These are phyloP conservation scores for Dactylorhiza incarnata DNA, from an alignment of 106 monocot genomes.

Conservation along the genomic window DNA sequence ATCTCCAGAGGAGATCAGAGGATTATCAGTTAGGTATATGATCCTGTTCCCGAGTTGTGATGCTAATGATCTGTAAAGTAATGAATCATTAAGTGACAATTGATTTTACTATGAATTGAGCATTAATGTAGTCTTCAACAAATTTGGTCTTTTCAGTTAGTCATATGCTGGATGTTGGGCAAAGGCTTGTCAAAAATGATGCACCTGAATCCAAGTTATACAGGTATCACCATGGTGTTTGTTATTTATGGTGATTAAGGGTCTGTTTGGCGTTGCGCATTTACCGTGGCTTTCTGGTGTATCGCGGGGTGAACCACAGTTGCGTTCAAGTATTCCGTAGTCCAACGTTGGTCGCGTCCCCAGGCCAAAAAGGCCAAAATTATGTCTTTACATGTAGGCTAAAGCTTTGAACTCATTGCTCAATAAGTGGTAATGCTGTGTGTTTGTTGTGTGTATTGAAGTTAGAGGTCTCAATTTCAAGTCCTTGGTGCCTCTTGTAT, in stretches of 20 bases:
- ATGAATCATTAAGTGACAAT: not conserved
- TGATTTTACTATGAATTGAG: not conserved
- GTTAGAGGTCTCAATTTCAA: not conserved
- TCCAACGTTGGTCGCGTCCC: too few species aligned
- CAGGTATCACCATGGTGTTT: constrained; percentile 23
- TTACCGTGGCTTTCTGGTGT: too few species aligned
- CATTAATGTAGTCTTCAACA: not conserved
- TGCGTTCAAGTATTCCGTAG: too few species aligned
- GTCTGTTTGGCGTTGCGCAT: not conserved
- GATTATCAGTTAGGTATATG: constrained; percentile 74
- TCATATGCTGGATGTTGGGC: constrained; percentile 54
- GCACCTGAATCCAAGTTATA: constrained; percentile 36
- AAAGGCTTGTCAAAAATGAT: constrained; percentile 37
- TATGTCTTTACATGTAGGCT: not conserved
- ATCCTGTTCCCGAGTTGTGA: not conserved
- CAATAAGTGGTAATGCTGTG: too few species aligned
- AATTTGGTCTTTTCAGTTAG: constrained; percentile 27
- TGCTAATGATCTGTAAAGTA: not conserved
- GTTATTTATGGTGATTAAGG: not conserved
- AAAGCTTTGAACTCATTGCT: not conserved
- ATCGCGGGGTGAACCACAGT: not conserved
- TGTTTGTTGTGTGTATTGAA: not conserved
- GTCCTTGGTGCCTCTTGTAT: not conserved
- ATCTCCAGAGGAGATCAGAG: constrained; percentile 47
- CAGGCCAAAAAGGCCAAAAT: not conserved